A percentile compares a stretch with the other conserved stretches of the same genome.
These are phyloP conservation scores for Colletotrichum brevisporum DNA, from an alignment of 2,329 filamentous ascomycete species.

Conservation along the genomic window DNA sequence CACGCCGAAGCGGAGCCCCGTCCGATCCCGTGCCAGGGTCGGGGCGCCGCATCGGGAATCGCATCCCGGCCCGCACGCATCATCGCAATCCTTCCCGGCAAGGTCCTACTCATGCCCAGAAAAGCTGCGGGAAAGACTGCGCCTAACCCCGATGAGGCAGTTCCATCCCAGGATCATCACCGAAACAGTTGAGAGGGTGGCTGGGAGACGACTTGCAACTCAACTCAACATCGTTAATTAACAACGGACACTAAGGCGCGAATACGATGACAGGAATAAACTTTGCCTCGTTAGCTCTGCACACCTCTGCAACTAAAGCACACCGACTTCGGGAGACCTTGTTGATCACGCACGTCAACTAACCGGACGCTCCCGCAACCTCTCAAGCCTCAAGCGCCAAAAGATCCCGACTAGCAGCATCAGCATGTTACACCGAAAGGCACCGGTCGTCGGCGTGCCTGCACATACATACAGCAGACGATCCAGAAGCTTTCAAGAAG, in stretches of 20 bases:
- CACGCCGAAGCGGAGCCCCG: neutral
- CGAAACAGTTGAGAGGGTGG: conserved; percentile 4
- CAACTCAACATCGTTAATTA: neutral
- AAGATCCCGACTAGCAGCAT: conserved; percentile 6
- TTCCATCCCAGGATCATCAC: neutral
- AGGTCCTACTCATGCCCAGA: neutral
- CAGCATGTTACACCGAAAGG: conserved; percentile 4
- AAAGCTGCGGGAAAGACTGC: neutral
- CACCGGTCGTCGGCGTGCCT: conserved; percentile 6
- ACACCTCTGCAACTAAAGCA: conserved; percentile 7
- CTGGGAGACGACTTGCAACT: neutral
- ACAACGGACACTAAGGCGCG: neutral
- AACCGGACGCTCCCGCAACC: neutral
- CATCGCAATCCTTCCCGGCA: neutral
- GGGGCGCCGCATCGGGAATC: neutral
- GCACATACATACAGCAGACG: no score
- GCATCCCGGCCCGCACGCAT: neutral
- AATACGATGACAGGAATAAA: conserved; percentile 1
- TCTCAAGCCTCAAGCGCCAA: neutral
- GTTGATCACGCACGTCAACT: neutral
- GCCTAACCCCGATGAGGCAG: neutral
- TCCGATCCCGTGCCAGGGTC: neutral
- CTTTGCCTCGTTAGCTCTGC: conserved; percentile 18
- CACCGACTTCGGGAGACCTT: conserved; percentile 28
- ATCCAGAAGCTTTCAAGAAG: neutral